Base-by-base conservation (phyloP, 441 rosid genomes). In the Gossypium schwendimanii region DNA sequence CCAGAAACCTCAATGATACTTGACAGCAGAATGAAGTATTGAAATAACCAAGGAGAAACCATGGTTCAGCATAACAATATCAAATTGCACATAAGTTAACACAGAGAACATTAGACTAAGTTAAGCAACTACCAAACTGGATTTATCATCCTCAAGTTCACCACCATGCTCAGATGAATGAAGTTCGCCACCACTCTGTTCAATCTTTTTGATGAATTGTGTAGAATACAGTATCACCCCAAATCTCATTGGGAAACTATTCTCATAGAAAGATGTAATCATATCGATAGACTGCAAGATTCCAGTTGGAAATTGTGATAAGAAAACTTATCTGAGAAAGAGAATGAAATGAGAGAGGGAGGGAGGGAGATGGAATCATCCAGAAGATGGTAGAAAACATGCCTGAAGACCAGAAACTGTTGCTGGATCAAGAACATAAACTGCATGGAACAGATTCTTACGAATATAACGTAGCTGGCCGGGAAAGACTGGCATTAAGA, bases 401-500 rank as follows among this genome's bases (percentile, higher is more conserved):
- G 86, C 99, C 97, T 96, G 69, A 44, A 60, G 98, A 78, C 98
- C 99, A 54, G 93, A 87, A 75, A 75, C 80, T 47, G 94, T 87
- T 45, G 97, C 91, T 63, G 99, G 98, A 89, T 96, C 99, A 80
- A 96, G 81, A 76, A 92, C 93, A 75, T 85, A 89, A 83, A 96
- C 97, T 72, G 99, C 97, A 84, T 96, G 98, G 82, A 84, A 96
- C 73, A 96, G 82, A 88, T 94, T 96, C 85, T 96, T 96, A 69
- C 98, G 95, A 75, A 96, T 92, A 76, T 96, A 94, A 72, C 97
- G 99, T 50, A 88, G 80, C 86, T 96, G 98, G 66, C 99, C 98
- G 75, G 97, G 98, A 87, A 88, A 96, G 70, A 88, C 97, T 53
- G 98, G 99, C 98, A 94, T 93, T 86, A 94, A 91, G 84, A 96